Base-by-base conservation (phyloP, 225 moss, liverwort and hornwort genomes). In the Marchantia polymorpha region DNA sequence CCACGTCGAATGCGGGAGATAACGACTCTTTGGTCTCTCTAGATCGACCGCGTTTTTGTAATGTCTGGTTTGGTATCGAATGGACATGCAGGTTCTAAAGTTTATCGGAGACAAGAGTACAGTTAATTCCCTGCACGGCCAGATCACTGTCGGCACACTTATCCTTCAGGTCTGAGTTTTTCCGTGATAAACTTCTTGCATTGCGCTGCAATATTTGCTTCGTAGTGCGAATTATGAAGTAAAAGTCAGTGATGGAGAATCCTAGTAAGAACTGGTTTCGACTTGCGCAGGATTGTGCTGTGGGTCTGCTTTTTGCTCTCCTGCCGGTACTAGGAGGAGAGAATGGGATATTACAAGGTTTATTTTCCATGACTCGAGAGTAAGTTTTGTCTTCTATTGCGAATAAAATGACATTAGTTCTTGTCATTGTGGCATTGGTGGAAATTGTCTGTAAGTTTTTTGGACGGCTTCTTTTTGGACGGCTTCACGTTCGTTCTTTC, bases 241-340 rank as follows among this genome's bases (percentile, higher is more conserved):
- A 0, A 26, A 13, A 26, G 6, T n/a, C 31, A 26, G 23, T 47
- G 19, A 7, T 48, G 46, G 16, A 22, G 47, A 50, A 71, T 22
- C 8, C 9, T 20, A 48, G n/a, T 7, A 20, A 5, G 23, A 51
- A 71, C 23, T 17, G 73, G 54, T 55, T 23, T 23, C 55, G 74
- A 54, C 7, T 50, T 66, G 74, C 73, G 56, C 84, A 91, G 91
- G 99, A 99, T 71, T 99, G 99, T 84, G 89, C 90, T 77, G 95
- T 99, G 0, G 99, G 99, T 7, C 84, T 99, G 85, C 92, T 99
- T 6, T 99, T 99, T 86, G 95, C 99, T 64, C 89, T 99, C 74
- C 87, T 99, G 27, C 99, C 99, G 53, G 99, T 99, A 68, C 89
- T 99, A 71, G 99, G 93, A 72, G 93, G 95, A 83, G 91, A 91